A percentile compares a stretch with the other conserved stretches of the same genome.
phyloP scores from a whole-genome alignment of 129 eudicot species.

The Saposhnikovia divaricata region DNA sequence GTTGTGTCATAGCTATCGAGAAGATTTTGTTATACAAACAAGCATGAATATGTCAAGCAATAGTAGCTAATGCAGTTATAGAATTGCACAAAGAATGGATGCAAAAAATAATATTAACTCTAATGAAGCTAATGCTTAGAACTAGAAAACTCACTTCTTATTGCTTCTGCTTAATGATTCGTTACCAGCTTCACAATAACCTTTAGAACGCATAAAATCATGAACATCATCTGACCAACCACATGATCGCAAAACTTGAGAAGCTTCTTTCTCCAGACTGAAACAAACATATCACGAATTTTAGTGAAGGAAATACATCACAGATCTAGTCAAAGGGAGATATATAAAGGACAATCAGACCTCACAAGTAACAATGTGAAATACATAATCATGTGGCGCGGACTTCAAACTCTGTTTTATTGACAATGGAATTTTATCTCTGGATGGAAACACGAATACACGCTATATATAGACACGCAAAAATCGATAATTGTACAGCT shows the following conservation, averaged over 20 bases:
- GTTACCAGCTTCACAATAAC: conserved; percentile 28
- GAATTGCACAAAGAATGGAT: not conserved
- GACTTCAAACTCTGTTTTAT: not conserved
- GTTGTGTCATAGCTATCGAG: not conserved
- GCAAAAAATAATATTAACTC: not conserved
- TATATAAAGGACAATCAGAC: not conserved
- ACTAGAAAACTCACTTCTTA: conserved; percentile 51
- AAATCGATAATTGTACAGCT: not conserved
- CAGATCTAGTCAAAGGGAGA: not conserved
- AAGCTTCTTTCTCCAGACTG: conserved; percentile 77
- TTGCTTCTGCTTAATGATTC: conserved; percentile 25
- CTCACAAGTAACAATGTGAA: not conserved
- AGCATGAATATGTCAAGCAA: not conserved
- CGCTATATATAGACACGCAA: not conserved
- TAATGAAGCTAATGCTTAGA: not conserved
- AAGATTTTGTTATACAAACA: not conserved
- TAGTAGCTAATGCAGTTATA: not conserved
- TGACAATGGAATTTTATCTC: not conserved
- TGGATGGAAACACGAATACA: not conserved
- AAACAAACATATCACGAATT: conserved; percentile 7
- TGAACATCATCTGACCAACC: conserved; percentile 66
- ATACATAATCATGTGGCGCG: not conserved
- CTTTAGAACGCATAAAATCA: conserved; percentile 50
- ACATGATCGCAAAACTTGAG: conserved; percentile 40
- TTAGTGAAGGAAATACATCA: not conserved